Conservation (phyloP, 768 basidiomycete genomes). For the Termitomyces sp. region DNA sequence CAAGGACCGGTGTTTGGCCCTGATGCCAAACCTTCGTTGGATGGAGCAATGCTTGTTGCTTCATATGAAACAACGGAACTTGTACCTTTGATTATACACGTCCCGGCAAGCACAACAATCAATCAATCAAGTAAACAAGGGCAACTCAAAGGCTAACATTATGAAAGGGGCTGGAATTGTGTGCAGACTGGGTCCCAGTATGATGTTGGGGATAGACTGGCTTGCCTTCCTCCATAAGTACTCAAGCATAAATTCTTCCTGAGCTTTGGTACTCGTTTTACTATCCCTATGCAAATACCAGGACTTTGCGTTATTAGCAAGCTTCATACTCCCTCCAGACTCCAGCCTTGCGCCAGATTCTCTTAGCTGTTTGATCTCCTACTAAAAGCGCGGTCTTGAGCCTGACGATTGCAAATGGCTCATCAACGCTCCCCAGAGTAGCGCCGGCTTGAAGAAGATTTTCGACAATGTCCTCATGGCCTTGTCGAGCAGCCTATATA, state of each 20-base stretch:
- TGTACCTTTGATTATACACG: too few relatives aligned
- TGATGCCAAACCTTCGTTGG: too few relatives aligned
- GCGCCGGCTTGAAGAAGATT: conserved; percentile 71
- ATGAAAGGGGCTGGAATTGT: too few relatives aligned
- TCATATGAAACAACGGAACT: too few relatives aligned
- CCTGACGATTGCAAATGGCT: conserved; percentile 53
- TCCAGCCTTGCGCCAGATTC: conserved; percentile 59
- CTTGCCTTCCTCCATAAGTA: too few relatives aligned
- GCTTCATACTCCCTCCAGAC: conserved; percentile 10
- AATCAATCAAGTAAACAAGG: too few relatives aligned
- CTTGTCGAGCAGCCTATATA: conserved; percentile 74
- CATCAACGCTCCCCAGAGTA: conserved; percentile 66
- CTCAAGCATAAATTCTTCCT: background rate
- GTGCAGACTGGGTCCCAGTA: too few relatives aligned
- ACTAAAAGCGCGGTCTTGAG: conserved; percentile 30
- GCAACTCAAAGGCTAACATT: too few relatives aligned
- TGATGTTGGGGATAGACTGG: too few relatives aligned
- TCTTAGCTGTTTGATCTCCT: conserved; percentile 41
- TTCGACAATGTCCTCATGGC: conserved; percentile 58
- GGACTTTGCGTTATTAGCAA: background rate
- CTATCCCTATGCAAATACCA: background rate
- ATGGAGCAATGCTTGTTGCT: too few relatives aligned
- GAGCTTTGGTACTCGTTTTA: background rate
- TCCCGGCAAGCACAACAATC: too few relatives aligned
- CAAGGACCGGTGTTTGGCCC: too few relatives aligned